Conservation (phyloP, 2,329 filamentous ascomycete genomes). For the Penicillium hesseltinei region DNA sequence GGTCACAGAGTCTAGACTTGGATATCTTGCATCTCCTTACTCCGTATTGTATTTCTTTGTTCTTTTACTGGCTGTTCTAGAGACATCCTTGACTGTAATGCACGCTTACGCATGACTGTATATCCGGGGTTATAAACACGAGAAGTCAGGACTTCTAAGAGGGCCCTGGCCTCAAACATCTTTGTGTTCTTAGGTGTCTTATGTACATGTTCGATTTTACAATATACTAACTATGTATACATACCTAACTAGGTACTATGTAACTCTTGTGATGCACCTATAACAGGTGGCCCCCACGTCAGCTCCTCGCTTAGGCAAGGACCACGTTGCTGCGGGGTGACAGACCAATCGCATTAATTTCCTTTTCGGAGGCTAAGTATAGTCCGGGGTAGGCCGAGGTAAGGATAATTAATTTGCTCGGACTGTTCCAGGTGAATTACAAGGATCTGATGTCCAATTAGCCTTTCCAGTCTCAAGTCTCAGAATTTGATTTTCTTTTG, state of each 20-base stretch:
- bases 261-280: neutral
- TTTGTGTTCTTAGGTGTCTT: neutral
- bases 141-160: neutral
- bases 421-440: neutral
- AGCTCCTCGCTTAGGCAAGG: slow-evolving; percentile 43
- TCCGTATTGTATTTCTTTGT: neutral
- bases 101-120: neutral
- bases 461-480: neutral
- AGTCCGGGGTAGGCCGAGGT: neutral
- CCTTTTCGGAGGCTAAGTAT: neutral
- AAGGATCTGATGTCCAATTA: neutral
- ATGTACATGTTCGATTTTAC: neutral
- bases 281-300: neutral
- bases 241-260: neutral
- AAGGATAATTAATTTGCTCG: neutral
- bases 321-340: slow-evolving; percentile 28
- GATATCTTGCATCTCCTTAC: neutral
- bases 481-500: neutral
- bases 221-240: neutral
- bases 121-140: neutral
- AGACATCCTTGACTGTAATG: neutral
- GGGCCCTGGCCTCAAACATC: neutral
- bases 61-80: neutral
- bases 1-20: neutral
- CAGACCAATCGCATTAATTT: neutral